phyloP scores from a whole-genome alignment of 176 grass and related monocot species.

The Triticum timopheevii region DNA sequence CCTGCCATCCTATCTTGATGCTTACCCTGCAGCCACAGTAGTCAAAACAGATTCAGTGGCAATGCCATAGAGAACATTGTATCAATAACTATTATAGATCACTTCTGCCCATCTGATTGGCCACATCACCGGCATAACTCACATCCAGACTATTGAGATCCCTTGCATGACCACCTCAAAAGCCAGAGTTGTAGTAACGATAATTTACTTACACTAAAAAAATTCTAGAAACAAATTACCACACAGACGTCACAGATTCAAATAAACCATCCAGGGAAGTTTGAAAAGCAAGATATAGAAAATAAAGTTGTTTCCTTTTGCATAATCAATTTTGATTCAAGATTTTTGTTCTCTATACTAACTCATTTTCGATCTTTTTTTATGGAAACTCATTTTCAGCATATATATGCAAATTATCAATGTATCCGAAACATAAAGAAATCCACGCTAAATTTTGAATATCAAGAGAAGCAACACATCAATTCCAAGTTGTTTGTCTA shows the following conservation, averaged over 20 bases:
- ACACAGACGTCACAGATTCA: background rate
- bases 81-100: background rate
- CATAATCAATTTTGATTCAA: background rate
- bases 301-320: background rate
- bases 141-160: background rate
- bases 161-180: background rate
- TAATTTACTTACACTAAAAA: background rate
- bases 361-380: conserved; percentile 8
- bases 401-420: background rate
- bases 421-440: background rate
- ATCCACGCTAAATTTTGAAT: background rate
- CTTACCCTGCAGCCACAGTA: conserved; percentile 55
- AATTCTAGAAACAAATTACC: background rate
- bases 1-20: conserved; percentile 97
- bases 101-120: background rate
- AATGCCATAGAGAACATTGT: background rate
- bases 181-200: background rate
- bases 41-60: background rate
- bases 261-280: background rate
- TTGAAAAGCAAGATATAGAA: background rate
- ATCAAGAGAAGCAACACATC: background rate
- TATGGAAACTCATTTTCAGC: background rate
- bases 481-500: conserved; percentile 3
- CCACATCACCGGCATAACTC: background rate
- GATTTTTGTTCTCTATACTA: background rate